Evolutionary conservation across 1,139 yeast species (phyloP), one percentile per base, ranked within the genome.

Genomic region (Scheffersomyces parashehatae): DNA sequence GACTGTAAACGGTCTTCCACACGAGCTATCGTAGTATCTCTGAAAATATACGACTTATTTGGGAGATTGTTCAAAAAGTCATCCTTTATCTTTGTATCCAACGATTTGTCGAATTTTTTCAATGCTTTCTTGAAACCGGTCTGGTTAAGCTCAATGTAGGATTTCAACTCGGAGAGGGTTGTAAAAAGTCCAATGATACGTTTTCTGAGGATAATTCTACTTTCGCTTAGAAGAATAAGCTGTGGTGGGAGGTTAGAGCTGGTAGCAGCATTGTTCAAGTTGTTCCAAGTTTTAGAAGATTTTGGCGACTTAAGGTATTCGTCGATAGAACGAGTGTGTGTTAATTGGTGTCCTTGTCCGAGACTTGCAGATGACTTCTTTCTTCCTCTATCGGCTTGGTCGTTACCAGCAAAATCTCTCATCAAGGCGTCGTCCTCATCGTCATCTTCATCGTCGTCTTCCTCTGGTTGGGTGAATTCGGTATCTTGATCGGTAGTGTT

Each of bases 51-150:
- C 4, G 75, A 60, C 33, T 54, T 60, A 3, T 49, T 47, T 0
- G 76, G 68, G 36, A 74, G 62, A 31, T 56, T 55, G 24, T 53
- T 50, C 44, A 74, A 58, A 52, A 72, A 74, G 8, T 58, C 67
- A 38, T 65, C 74, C 46, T 73, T 73, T 44, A 73, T 52, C 36
- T 62, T 55, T 6, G 77, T 69, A 42, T 73, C 64, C 48, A 84
- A 64, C 4, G 83, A 79, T 60, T 83, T 84, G 60, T 84, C 90
- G 56, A 83, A 83, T 58, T 84, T 84, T 54, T 84, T 84, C 50
- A 82, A 72, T 15, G 86, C 86, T 52, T 84, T 84, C 46, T 77
- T 73, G 62, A 83, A 83, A 14, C 88, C 89, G 14, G 85, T 81
- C 46, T 79, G 76, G 59, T 84, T 84, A 52, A 84, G 68, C 54